Evolutionary conservation across 2,329 filamentous ascomycete genomes (phyloP).

Genomic region (Penicillium sclerotiorum): DNA sequence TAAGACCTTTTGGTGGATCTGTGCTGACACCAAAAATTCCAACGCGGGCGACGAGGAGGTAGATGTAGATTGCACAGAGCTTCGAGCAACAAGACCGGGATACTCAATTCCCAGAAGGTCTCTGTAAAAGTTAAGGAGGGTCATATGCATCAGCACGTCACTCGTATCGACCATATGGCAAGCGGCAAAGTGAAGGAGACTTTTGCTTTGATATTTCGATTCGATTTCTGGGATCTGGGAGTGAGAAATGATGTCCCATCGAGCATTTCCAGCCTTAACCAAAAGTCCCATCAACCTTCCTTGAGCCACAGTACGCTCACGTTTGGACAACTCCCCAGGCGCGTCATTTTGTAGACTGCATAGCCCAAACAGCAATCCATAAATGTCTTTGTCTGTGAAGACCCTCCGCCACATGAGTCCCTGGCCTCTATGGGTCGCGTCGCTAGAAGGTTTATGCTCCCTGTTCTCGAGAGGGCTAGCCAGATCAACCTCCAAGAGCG

Average conservation of each 20-base stretch:
- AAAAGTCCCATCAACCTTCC: constrained; percentile 63
- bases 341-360: constrained; percentile 50
- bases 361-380: constrained; percentile 58
- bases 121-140: constrained; percentile 59
- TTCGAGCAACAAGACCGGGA: constrained; percentile 36
- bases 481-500: constrained; percentile 56
- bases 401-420: constrained; percentile 64
- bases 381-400: constrained; percentile 63
- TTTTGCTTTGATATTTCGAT: constrained; percentile 38
- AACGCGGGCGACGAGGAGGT: constrained; percentile 48
- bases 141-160: constrained; percentile 64
- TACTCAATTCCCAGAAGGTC: constrained; percentile 53
- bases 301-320: constrained; percentile 62
- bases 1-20: constrained; percentile 54
- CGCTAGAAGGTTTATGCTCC: constrained; percentile 20
- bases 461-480: constrained; percentile 34
- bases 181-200: constrained; percentile 59
- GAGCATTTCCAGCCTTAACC: constrained; percentile 54
- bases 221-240: constrained; percentile 59
- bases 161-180: constrained; percentile 59
- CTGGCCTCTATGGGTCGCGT: constrained; percentile 42
- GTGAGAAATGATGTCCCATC: constrained; percentile 57
- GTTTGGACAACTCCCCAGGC: constrained; percentile 48
- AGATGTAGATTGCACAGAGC: constrained; percentile 35
- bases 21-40: constrained; percentile 55